Evolutionary conservation across 73 alveolate species (phyloP).

Genomic region (Paramecium primaurelia): DNA sequence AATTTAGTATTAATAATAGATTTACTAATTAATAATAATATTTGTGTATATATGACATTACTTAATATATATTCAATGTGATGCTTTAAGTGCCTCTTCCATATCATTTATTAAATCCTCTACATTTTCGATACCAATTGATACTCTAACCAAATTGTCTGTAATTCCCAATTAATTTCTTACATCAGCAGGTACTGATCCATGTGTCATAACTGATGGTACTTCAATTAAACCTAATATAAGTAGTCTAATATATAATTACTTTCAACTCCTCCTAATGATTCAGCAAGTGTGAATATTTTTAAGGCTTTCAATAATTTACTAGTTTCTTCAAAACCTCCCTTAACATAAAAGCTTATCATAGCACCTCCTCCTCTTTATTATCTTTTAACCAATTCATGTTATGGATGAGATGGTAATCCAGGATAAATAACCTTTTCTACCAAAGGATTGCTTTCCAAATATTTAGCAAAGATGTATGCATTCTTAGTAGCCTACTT

Average conservation of each 20-base stretch:
- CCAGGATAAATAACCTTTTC: conserved; percentile 95
- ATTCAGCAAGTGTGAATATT: conserved; percentile 86
- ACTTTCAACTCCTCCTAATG: conserved; percentile 94
- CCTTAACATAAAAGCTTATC: conserved; percentile 83
- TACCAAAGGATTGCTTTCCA: conserved; percentile 91
- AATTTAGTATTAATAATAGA: background rate
- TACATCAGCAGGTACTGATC: conserved; percentile 86
- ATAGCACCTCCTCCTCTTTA: conserved; percentile 85
- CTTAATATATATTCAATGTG: background rate
- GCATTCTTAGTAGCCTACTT: conserved; percentile 89
- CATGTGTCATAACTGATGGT: conserved; percentile 64
- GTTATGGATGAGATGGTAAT: conserved; percentile 87
- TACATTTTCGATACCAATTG: conserved; percentile 88
- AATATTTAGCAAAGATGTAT: conserved; percentile 87
- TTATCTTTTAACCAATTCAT: conserved; percentile 92
- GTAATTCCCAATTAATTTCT: conserved; percentile 88
- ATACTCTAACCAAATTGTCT: conserved; percentile 86
- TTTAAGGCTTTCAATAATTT: conserved; percentile 79
- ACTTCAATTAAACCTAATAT: conserved; percentile 7
- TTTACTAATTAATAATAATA: background rate
- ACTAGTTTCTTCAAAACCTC: conserved; percentile 83
- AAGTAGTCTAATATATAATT: background rate
- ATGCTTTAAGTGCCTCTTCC: conserved; percentile 81
- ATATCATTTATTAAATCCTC: conserved; percentile 89
- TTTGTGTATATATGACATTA: background rate